Evolutionary conservation across 2,329 filamentous ascomycete genomes (phyloP).

Genomic region (Fusarium poae): DNA sequence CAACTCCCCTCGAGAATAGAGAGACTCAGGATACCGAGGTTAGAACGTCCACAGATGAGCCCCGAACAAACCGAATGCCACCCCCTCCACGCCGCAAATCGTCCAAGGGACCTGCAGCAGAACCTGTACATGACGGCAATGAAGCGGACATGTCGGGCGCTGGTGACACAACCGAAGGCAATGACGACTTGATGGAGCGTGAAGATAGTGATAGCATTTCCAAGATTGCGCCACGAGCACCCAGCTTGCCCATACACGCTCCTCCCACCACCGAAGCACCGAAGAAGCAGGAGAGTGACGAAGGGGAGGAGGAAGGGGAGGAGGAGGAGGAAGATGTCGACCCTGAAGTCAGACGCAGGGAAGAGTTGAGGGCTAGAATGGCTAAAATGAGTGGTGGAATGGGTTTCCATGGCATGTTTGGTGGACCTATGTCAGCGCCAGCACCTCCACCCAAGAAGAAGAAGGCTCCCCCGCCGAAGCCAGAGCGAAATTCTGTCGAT

Average conservation of each 20-base stretch:
- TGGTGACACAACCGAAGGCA: constrained; percentile 73
- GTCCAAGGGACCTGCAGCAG: constrained; percentile 59
- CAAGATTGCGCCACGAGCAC: constrained; percentile 55
- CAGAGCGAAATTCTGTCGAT: constrained; percentile 59
- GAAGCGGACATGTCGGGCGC: constrained; percentile 75
- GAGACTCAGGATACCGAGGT: constrained; percentile 62
- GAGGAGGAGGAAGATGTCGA: constrained; percentile 89
- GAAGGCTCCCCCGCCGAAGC: constrained; percentile 58
- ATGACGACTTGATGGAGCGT: constrained; percentile 73
- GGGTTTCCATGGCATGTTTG: constrained; percentile 96
- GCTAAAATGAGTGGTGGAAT: constrained; percentile 98
- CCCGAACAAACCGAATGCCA: constrained; percentile 53
- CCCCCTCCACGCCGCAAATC: constrained; percentile 66
- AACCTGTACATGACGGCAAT: constrained; percentile 69
- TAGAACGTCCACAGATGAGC: constrained; percentile 65
- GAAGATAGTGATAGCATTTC: constrained; percentile 79
- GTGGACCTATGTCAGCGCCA: constrained; percentile 76
- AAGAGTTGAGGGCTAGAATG: constrained; percentile 94
- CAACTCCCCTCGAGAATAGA: constrained; percentile 58
- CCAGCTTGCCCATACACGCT: constrained; percentile 51
- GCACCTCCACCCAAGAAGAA: constrained; percentile 65
- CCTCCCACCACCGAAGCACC: constrained; percentile 37
- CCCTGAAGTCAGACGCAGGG: constrained; percentile 84
- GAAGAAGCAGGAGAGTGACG: constrained; percentile 67
- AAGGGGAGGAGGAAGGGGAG: constrained; percentile 74